A percentile compares a stretch with the other conserved stretches of the same genome.
These are phyloP conservation scores for Fusarium virguliforme DNA, from an alignment of 2,329 filamentous ascomycete species.

Conservation along the genomic window DNA sequence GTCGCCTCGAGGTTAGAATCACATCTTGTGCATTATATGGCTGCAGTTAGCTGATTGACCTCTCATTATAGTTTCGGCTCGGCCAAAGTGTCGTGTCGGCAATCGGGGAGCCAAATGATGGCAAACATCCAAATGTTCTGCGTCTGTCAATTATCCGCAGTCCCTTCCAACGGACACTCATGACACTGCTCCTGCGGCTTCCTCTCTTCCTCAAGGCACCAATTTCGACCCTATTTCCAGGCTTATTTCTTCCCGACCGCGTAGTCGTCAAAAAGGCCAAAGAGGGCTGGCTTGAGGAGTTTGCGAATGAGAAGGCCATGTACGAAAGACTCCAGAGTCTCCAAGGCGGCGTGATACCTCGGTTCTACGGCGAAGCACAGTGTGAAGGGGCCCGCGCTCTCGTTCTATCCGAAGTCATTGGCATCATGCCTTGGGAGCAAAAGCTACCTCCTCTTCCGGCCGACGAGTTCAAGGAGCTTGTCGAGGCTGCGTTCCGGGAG, in stretches of 20 bases:
- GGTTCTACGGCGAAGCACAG: constrained; percentile 39
- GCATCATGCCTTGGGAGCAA: constrained; percentile 18
- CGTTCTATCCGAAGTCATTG: constrained; percentile 47
- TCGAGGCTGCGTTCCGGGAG: background rate
- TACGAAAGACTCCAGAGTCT: constrained; percentile 40
- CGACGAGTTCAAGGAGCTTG: constrained; percentile 10
- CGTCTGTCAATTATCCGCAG: constrained; percentile 11
- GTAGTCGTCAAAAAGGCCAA: constrained; percentile 46
- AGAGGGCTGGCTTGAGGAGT: constrained; percentile 47
- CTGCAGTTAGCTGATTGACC: background rate
- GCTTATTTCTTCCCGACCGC: constrained; percentile 6
- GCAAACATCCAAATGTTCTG: constrained; percentile 4
- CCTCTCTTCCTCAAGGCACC: background rate
- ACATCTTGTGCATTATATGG: background rate
- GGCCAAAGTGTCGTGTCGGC: background rate
- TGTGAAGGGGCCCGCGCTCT: constrained; percentile 43
- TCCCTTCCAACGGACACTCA: constrained; percentile 2
- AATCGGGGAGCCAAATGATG: background rate
- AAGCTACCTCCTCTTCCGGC: background rate
- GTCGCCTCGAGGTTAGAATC: constrained; percentile 11
- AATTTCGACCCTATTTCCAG: background rate
- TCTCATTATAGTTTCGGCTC: background rate
- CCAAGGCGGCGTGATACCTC: constrained; percentile 46
- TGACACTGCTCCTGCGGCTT: background rate
- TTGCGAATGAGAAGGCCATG: constrained; percentile 44